Evolutionary conservation across 768 basidiomycete species (phyloP).

Genomic region (Galerina sulciceps): DNA sequence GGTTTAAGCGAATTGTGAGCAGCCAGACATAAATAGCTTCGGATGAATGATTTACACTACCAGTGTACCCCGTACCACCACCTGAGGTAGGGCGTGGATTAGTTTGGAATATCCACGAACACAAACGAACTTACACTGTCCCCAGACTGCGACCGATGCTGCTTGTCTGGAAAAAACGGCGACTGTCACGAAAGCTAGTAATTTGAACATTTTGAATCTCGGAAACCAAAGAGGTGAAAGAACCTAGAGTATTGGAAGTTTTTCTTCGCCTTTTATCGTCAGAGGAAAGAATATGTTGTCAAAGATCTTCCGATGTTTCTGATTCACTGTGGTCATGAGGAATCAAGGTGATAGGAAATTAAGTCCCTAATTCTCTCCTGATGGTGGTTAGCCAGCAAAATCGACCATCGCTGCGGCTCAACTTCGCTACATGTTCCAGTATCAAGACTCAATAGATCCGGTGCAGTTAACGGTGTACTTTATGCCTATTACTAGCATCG

Average conservation of each 20-base stretch:
- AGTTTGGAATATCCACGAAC: background rate
- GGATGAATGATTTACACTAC: conserved; percentile 23
- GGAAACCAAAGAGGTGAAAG: background rate
- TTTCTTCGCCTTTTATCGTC: conserved; percentile 8
- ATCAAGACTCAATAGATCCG: background rate
- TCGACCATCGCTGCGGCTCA: background rate
- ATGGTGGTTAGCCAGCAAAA: background rate
- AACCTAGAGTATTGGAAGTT: background rate
- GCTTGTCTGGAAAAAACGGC: conserved; percentile 22
- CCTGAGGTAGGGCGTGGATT: conserved; percentile 16
- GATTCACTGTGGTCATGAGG: conserved; percentile 1
- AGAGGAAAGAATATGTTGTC: background rate
- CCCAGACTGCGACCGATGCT: conserved; percentile 32
- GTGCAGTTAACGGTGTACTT: background rate
- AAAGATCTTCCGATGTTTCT: conserved; percentile 14
- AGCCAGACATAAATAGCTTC: background rate
- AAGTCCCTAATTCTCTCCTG: background rate
- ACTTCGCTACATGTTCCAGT: background rate
- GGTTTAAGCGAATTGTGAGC: background rate
- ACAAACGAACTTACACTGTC: conserved; percentile 28
- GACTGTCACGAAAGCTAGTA: conserved; percentile 28
- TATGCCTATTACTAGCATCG: no score
- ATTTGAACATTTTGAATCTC: conserved; percentile 23
- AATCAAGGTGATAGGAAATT: background rate
- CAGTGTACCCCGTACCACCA: conserved; percentile 31